Conservation (phyloP, 768 basidiomycete species). For the Tephrocybe sp. region DNA sequence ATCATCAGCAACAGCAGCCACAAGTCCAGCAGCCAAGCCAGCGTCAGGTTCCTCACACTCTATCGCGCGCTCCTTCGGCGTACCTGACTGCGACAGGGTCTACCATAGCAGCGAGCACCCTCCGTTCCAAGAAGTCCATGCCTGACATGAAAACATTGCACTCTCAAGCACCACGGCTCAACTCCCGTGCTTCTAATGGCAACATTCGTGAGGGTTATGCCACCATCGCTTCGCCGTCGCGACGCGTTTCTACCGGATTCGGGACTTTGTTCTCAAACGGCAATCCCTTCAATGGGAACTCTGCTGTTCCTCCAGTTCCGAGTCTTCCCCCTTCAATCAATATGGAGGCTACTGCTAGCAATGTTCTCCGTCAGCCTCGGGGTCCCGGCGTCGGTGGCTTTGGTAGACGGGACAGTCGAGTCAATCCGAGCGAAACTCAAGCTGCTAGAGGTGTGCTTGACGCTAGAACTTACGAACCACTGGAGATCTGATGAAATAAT, state of each 20-base stretch:
- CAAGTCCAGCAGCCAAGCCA: slow-evolving; percentile 40
- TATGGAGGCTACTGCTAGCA: slow-evolving; percentile 37
- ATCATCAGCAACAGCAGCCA: slow-evolving; percentile 35
- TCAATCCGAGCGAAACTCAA: slow-evolving; percentile 43
- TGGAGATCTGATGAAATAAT: slow-evolving; percentile 65
- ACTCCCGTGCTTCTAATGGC: slow-evolving; percentile 80
- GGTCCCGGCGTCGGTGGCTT: slow-evolving; percentile 82
- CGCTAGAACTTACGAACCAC: slow-evolving; percentile 80
- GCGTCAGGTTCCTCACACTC: slow-evolving; percentile 58
- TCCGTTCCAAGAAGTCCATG: slow-evolving; percentile 98
- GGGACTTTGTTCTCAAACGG: slow-evolving; percentile 66
- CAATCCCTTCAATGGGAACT: slow-evolving; percentile 36
- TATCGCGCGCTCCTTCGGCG: slow-evolving; percentile 79
- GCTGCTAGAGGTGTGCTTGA: slow-evolving; percentile 67
- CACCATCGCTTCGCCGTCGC: slow-evolving; percentile 80
- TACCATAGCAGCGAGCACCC: slow-evolving; percentile 45
- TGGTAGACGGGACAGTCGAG: slow-evolving; percentile 59
- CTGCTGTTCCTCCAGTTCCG: slow-evolving; percentile 71
- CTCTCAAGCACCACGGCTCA: slow-evolving; percentile 73
- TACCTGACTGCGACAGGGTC: slow-evolving; percentile 62
- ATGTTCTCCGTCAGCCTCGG: slow-evolving; percentile 82
- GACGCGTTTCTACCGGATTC: slow-evolving; percentile 71
- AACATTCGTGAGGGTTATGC: slow-evolving; percentile 87
- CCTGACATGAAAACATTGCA: slow-evolving; percentile 93
- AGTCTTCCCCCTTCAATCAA: slow-evolving; percentile 62